A percentile compares a stretch with the other conserved stretches of the same genome.
These are phyloP conservation scores for Alternaria dauci DNA, from an alignment of 2,329 filamentous ascomycete genomes.

Conservation along the genomic window DNA sequence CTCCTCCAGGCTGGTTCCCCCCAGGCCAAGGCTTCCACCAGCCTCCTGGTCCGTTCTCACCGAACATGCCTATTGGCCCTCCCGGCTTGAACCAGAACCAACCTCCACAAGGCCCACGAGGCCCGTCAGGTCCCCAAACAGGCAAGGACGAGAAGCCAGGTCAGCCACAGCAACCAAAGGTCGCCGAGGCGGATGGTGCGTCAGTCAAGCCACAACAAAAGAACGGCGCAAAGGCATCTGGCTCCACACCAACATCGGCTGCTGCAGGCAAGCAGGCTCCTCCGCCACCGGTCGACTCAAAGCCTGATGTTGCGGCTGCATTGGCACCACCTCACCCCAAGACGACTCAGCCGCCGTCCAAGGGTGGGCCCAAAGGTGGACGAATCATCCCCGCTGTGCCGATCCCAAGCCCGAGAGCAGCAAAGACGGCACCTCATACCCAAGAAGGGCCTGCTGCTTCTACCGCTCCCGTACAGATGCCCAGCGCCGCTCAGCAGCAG, in stretches of 20 bases:
- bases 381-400: conserved; percentile 73
- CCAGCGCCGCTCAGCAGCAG: conserved; percentile 51
- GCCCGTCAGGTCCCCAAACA: conserved; percentile 40
- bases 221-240: conserved; percentile 53
- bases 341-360: conserved; percentile 44
- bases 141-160: conserved; percentile 42
- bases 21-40: conserved; percentile 78
- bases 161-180: conserved; percentile 37
- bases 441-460: conserved; percentile 31
- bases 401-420: conserved; percentile 58
- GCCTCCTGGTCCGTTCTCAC: conserved; percentile 70
- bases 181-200: conserved; percentile 57
- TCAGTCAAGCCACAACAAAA: conserved; percentile 64
- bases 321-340: conserved; percentile 60
- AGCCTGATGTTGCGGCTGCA: conserved; percentile 68
- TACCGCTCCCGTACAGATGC: conserved; percentile 37
- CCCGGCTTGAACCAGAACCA: conserved; percentile 58
- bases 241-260: conserved; percentile 49
- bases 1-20: conserved; percentile 77
- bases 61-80: conserved; percentile 67
- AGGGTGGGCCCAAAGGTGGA: conserved; percentile 55
- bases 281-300: conserved; percentile 72
- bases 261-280: conserved; percentile 61
- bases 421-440: conserved; percentile 50
- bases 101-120: conserved; percentile 50